Base-by-base conservation (phyloP, 768 basidiomycete species). In the Boletus sp. region DNA sequence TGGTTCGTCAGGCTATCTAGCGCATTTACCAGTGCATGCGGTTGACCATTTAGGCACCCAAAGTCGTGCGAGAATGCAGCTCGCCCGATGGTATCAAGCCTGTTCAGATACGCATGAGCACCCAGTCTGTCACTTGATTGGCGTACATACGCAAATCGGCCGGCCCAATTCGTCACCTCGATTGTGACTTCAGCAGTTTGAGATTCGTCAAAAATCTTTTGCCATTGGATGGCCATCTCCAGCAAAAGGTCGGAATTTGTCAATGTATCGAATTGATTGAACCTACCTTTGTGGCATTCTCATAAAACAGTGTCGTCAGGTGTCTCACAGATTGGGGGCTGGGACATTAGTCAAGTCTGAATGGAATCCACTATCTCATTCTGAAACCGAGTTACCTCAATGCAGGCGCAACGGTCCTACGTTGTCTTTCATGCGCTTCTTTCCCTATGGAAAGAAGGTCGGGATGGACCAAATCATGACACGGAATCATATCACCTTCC, bases 21-120 rank as follows among this genome's bases (percentile, higher is more conserved):
- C 8, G 82, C 73, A 56, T 79, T 76, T 21, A 80, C 75, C 4
- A 85, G 65, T 23, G 74, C 64, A 60, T 82, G 76, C 4, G 79
- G 70, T 42, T 72, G 72, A 15, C 78, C 80, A 11, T 75, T 73
- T 23, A 85, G 76, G 61, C 80, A 83, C 51, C 74, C 72, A 50
- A 86, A 84, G 65, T 85, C 81, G 54, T 84, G 79, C 3, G 79
- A 79, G 58, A 86, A 85, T 15, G 83, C 82, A n/a, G 84, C 81
- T 29, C 78, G 76, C 14, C 78, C 80, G 32, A 85, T 74, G 2
- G 80, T 81, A 57, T 85, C 84, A 29, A 86, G 75, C 32, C 82
- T 84, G 52, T 30, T 41, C 25, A 4, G 21, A 47, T 32, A 49
- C 13, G 7, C 23, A 17, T 56, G 39, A 57, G 27, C 40, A 50